Evolutionary conservation across 345 rosid genomes (phyloP), one percentile per base, ranked within the genome.

Genomic region (Salix suchowensis): DNA sequence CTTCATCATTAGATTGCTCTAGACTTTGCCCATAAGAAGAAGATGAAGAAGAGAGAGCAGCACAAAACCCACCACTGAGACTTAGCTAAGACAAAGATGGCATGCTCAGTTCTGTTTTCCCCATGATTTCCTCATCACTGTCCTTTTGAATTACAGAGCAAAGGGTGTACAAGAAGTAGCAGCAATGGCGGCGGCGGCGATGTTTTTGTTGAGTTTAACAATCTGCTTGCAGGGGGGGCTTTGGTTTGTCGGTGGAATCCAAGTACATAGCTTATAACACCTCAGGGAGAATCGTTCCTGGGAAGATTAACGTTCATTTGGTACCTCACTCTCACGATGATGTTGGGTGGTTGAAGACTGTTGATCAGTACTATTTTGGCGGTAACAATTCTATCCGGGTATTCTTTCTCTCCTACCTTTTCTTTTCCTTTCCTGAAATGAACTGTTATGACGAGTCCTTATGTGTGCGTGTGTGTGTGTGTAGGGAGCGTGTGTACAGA

Each of bases 331-430:
- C 98, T 64, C 98, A 94, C 79, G 97, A 94, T 55, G 98, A 94
- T 73, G 98, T 94, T 70, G 98, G 98, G 11, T 94, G 98, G 98
- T 85, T 94, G 74, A 94, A 94, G 89, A 94, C 98, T 64, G 98
- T 94, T 76, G 97, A 94, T 18, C 98, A 94, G 92, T 94, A 91
- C 89, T 94, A 83, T 74, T 89, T 92, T 67, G 98, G 98, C 12
- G 87, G 91, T 77, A 94, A 94, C 77, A 94, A 94, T 83, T 85
- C 98, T 52, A 92, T 94, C 85, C 87, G 96, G 86, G 98, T 94
- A 79, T 50, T 72, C 12, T 62, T 39, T 46, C 34, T 37, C 24
- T 44, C 26, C 32, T 16, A 1, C n/a, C 9, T 46, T 18, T 15
- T 14, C 70, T 30, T 52, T 11, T 42, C 46, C 46, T 42, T 42